Conservation (phyloP, 345 rosid species). For the Moricandia moricandioides region DNA sequence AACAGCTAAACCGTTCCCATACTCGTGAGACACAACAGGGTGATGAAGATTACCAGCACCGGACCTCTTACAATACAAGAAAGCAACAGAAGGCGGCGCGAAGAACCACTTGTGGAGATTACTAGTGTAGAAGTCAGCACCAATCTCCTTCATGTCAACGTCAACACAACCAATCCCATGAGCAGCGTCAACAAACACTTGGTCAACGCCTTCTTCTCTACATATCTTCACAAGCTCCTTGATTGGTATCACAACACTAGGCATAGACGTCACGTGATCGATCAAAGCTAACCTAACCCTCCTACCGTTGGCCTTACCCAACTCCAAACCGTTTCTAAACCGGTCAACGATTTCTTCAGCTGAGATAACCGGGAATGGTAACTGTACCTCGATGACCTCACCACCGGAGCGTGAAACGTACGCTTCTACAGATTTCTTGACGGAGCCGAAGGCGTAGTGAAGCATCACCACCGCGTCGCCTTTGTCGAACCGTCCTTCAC, state of each 20-base stretch:
- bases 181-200: conserved; percentile 89
- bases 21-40: conserved; percentile 89
- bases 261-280: conserved; percentile 95
- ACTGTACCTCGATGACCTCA: conserved; percentile 68
- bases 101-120: conserved; percentile 95
- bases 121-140: conserved; percentile 87
- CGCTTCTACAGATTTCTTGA: conserved; percentile 87
- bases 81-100: conserved; percentile 88
- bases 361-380: conserved; percentile 80
- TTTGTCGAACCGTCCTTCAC: conserved; percentile 55
- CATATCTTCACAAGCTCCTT: conserved; percentile 77
- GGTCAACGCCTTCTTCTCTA: conserved; percentile 84
- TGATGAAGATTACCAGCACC: conserved; percentile 61
- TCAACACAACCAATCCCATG: conserved; percentile 89
- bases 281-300: conserved; percentile 83
- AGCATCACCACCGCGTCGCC: conserved; percentile 86
- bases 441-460: conserved; percentile 79
- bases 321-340: conserved; percentile 57
- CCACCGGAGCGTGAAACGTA: conserved; percentile 88
- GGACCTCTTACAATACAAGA: conserved; percentile 69
- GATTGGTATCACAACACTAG: conserved; percentile 79
- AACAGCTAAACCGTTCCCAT: conserved; percentile 79
- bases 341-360: conserved; percentile 55
- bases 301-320: conserved; percentile 62
- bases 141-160: conserved; percentile 82